A percentile compares a stretch with the other conserved stretches of the same genome.
These are phyloP conservation scores for Trichoderma asperelloides DNA, from an alignment of 495 filamentous ascomycete genomes.

Conservation along the genomic window DNA sequence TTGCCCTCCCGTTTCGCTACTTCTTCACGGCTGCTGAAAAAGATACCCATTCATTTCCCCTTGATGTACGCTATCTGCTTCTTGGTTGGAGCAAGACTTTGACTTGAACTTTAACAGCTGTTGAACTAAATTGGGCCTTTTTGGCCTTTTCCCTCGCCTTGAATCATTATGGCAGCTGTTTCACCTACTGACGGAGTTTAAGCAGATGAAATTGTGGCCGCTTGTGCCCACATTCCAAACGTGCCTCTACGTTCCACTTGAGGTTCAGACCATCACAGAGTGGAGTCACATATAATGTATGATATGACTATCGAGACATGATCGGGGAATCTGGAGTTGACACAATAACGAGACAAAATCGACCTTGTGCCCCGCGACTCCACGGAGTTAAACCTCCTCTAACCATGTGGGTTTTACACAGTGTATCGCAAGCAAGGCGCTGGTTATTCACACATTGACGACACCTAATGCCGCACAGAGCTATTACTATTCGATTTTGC, in stretches of 20 bases:
- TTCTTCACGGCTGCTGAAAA: neutral
- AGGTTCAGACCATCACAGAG: neutral
- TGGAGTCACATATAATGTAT: neutral
- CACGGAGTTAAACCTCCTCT: neutral
- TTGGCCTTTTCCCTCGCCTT: neutral
- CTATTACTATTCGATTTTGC: neutral
- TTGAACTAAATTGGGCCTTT: neutral
- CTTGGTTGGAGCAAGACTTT: neutral
- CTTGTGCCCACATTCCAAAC: neutral
- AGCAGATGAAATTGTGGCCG: neutral
- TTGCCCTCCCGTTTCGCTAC: neutral
- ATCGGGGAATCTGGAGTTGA: neutral
- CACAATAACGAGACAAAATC: neutral
- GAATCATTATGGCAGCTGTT: neutral
- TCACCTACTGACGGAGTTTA: neutral
- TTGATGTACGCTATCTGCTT: neutral
- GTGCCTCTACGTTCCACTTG: neutral
- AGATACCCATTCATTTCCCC: neutral
- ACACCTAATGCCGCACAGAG: neutral
- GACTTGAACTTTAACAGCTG: constrained; percentile 4
- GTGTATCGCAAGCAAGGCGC: neutral
- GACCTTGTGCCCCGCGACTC: neutral
- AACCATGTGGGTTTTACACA: neutral
- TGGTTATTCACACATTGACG: neutral
- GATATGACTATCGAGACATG: too few relatives aligned